Conservation (phyloP, 2,329 filamentous ascomycete species). For the Drechslerella coelobrocha region DNA sequence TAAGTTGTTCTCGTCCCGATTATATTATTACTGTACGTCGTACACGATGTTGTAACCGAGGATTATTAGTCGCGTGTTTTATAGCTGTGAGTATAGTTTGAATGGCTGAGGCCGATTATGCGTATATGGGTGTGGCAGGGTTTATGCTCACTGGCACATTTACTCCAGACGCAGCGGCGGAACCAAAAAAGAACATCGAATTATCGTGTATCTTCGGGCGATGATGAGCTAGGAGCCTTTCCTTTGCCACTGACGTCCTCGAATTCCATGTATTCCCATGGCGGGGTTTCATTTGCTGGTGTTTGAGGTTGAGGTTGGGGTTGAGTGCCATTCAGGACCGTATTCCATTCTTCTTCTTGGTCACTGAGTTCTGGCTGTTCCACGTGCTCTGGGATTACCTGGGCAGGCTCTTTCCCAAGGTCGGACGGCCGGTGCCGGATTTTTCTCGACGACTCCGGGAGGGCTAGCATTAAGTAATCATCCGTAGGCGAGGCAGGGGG, state of each 20-base stretch:
- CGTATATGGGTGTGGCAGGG: too few relatives aligned
- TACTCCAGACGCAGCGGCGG: too few relatives aligned
- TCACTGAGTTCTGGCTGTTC: constrained; percentile 30
- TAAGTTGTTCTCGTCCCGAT: too few relatives aligned
- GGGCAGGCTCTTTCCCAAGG: constrained; percentile 15
- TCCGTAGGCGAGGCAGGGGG: constrained; percentile 26
- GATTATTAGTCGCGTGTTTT: too few relatives aligned
- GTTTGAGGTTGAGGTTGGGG: background rate
- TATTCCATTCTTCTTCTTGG: constrained; percentile 26
- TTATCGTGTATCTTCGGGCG: constrained; percentile 15
- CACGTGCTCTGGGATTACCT: constrained; percentile 5
- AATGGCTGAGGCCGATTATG: too few relatives aligned
- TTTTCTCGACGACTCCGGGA: constrained; percentile 3
- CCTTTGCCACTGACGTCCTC: constrained; percentile 41
- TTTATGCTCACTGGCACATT: too few relatives aligned
- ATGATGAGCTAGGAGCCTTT: constrained; percentile 14
- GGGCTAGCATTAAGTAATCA: constrained; percentile 2
- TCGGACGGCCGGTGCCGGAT: constrained; percentile 7
- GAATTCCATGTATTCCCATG: constrained; percentile 35
- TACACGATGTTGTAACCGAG: too few relatives aligned
- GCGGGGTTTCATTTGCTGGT: constrained; percentile 20
- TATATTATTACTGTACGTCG: too few relatives aligned
- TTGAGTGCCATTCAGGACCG: constrained; percentile 20
- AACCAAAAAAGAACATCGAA: too few relatives aligned
- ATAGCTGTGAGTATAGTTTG: too few relatives aligned